phyloP scores from a whole-genome alignment of 352 stramenopile genomes.

The Lagenidium giganteum region DNA sequence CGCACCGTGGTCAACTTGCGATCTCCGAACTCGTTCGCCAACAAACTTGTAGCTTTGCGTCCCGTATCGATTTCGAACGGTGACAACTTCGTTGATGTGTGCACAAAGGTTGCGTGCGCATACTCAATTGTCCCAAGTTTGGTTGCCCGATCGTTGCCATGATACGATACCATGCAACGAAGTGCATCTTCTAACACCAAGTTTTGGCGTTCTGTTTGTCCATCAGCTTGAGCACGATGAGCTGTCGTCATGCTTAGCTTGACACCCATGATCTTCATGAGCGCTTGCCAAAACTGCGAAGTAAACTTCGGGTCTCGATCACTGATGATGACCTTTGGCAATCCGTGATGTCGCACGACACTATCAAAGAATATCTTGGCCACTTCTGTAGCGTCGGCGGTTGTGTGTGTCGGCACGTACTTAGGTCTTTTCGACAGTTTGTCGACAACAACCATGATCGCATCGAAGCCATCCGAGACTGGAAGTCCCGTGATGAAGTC shows the following conservation, averaged over 20 bases:
- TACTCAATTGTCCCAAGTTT: constrained; percentile 21
- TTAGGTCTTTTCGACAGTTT: too few relatives aligned
- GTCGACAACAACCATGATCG: too few relatives aligned
- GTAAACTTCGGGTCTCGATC: constrained; percentile 21
- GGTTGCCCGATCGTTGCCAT: constrained; percentile 13
- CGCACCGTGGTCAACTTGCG: too few relatives aligned
- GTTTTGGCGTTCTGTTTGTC: constrained; percentile 14
- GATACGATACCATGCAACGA: constrained; percentile 12
- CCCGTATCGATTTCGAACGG: constrained; percentile 23
- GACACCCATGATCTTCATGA: constrained; percentile 18
- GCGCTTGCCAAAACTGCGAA: constrained; percentile 9
- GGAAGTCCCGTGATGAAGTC: too few relatives aligned
- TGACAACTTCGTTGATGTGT: constrained; percentile 8
- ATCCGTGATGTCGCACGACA: constrained; percentile 13
- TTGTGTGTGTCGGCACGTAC: constrained; percentile 10
- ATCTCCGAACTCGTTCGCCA: too few relatives aligned
- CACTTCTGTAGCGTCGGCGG: background rate
- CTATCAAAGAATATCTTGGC: constrained; percentile 13
- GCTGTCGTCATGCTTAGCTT: constrained; percentile 5
- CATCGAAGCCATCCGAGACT: too few relatives aligned
- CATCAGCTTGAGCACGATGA: constrained; percentile 12
- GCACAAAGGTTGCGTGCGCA: constrained; percentile 14
- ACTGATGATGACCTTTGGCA: constrained; percentile 12
- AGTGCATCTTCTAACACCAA: constrained; percentile 6
- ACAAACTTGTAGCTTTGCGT: too few relatives aligned